Evolutionary conservation across 2,329 filamentous ascomycete genomes (phyloP).

Genomic region (Arthroderma sp.): DNA sequence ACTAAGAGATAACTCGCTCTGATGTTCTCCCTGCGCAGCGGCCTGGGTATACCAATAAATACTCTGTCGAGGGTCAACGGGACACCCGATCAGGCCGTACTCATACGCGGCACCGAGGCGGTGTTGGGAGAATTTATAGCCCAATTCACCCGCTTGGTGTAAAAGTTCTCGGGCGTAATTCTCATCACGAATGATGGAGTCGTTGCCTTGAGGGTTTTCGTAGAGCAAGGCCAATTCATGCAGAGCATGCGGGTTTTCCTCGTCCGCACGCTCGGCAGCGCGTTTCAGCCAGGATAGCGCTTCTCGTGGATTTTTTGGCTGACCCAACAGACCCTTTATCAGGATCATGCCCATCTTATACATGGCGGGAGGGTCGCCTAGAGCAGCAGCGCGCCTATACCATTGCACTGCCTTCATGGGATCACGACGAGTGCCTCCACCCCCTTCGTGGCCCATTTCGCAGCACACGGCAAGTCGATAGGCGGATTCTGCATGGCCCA

Average conservation of each 20-base stretch:
- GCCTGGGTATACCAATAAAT: conserved; percentile 93
- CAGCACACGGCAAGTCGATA: conserved; percentile 96
- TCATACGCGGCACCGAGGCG: conserved; percentile 79
- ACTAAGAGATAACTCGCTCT: conserved; percentile 70
- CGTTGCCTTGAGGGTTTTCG: conserved; percentile 46
- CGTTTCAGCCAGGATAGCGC: conserved; percentile 87
- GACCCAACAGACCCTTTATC: conserved; percentile 85
- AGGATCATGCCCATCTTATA: conserved; percentile 97
- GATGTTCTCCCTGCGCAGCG: conserved; percentile 85
- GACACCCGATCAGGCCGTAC: conserved; percentile 72
- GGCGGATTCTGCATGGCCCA: conserved; percentile 71
- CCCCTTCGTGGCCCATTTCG: conserved; percentile 88
- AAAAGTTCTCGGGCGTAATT: conserved; percentile 70
- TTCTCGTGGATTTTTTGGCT: conserved; percentile 68
- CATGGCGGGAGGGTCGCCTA: conserved; percentile 89
- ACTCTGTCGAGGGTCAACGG: conserved; percentile 68
- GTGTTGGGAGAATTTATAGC: conserved; percentile 93
- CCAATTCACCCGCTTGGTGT: conserved; percentile 70
- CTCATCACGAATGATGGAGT: conserved; percentile 69
- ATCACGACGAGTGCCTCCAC: conserved; percentile 82
- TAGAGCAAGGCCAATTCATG: conserved; percentile 67
- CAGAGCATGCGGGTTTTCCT: conserved; percentile 85
- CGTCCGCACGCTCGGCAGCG: conserved; percentile 75
- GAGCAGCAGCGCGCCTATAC: conserved; percentile 84
- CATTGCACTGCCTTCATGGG: conserved; percentile 92